These are phyloP conservation scores for Penicillium janthinellum DNA, from an alignment of 2,329 filamentous ascomycete species.

Conservation along the genomic window DNA sequence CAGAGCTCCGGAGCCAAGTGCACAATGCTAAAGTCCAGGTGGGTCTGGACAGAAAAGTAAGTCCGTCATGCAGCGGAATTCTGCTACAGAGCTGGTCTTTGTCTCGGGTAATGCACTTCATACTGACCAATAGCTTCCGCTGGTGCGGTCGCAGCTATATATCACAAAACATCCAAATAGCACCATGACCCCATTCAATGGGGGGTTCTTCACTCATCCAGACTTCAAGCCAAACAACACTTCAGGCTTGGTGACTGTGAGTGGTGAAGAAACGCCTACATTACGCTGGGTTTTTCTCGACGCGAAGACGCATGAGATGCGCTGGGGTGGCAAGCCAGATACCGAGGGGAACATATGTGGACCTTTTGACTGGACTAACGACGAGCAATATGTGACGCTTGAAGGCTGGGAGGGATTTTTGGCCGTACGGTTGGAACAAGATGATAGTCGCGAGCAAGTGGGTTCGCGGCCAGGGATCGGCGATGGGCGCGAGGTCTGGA, in stretches of 20 bases:
- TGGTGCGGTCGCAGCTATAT: slow-evolving; percentile 19
- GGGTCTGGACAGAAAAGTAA: slow-evolving; percentile 25
- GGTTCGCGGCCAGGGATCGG: slow-evolving; percentile 17
- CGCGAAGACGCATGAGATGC: slow-evolving; percentile 26
- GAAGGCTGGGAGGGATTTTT: slow-evolving; percentile 30
- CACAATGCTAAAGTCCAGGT: slow-evolving; percentile 27
- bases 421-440: slow-evolving; percentile 26
- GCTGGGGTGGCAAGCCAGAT: slow-evolving; percentile 29
- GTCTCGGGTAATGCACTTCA: not conserved
- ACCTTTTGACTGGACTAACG: slow-evolving; percentile 27
- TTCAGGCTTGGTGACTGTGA: slow-evolving; percentile 28
- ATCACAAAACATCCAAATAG: slow-evolving; percentile 23
- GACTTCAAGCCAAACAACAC: slow-evolving; percentile 28
- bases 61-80: slow-evolving; percentile 12
- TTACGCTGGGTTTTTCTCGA: slow-evolving; percentile 31
- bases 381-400: slow-evolving; percentile 23
- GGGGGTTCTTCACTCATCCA: slow-evolving; percentile 28
- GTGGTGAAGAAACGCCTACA: slow-evolving; percentile 24
- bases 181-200: slow-evolving; percentile 26
- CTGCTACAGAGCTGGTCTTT: too few species aligned
- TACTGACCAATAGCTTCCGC: not conserved
- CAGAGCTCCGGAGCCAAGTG: slow-evolving; percentile 22
- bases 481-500: slow-evolving; percentile 23
- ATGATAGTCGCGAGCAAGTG: slow-evolving; percentile 16
- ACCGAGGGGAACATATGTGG: slow-evolving; percentile 27